Evolutionary conservation across 805 yeast species (phyloP), one percentile per base, ranked within the genome.

Genomic region (Ogataea zsoltii): DNA sequence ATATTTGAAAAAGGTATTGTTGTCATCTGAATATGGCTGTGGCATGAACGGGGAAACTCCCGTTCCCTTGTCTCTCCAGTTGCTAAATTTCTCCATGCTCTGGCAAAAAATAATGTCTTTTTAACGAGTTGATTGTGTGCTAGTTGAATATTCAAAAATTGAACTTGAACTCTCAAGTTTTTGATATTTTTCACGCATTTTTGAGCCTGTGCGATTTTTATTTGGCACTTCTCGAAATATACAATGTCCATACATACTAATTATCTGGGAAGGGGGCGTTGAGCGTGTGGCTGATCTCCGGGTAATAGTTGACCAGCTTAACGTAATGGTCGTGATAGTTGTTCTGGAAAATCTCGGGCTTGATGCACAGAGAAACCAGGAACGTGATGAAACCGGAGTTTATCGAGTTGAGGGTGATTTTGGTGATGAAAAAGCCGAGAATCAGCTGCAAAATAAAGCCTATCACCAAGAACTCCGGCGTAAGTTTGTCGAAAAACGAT

Each of bases 21-120:
- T 46, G 21, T 41, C 29, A 10, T 44, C 42, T 7, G 73, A 60
- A 33, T 61, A 48, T n/a, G 67, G 54, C 0, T 62, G 53, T 1
- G 96, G 96, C 68, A 85, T 70, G 54, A 88, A 89, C 2, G 97
- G 97, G 0, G 96, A 83, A 29, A 90, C 86, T n/a, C 97, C 97
- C 1, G 97, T 90, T 4, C 92, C 94, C 50, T 82, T 86, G 61
- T 89, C 97, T 65, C 96, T 76, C 83, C 87, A 89, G 49, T 77
- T 76, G 19, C 94, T 82, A 67, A 80, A 90, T 66, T 86, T 84
- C 67, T 87, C 96, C 96, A 90, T 85, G 10, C 16, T 7, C 11
- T 4, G 13, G 13, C 9, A 21, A 21, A n/a, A 9, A 21, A 21
- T 21, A 9, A 9, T 21, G 25, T 21, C 9, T 21, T 9, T 21